These are phyloP conservation scores for Austroboletus rostrupii DNA, from an alignment of 1,284 basidiomycete genomes.

Conservation along the genomic window DNA sequence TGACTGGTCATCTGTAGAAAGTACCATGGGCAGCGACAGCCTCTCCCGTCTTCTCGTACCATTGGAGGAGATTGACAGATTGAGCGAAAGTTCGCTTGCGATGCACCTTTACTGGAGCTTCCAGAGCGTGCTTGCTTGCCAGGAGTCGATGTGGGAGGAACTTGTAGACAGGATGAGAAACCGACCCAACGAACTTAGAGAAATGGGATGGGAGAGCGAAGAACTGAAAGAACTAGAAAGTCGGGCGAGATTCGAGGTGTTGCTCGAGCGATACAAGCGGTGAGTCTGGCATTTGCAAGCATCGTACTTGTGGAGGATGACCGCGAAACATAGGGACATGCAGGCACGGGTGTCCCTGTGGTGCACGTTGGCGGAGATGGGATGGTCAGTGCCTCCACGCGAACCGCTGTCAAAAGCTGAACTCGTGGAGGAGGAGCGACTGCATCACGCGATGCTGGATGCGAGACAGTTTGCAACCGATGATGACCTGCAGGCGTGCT, in stretches of 20 bases:
- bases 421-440: conserved; percentile 60
- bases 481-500: conserved; percentile 55
- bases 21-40: conserved; percentile 31
- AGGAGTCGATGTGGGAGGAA: conserved; percentile 81
- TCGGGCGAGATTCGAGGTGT: conserved; percentile 58
- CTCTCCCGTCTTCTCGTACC: conserved; percentile 43
- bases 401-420: conserved; percentile 66
- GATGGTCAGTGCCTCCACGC: conserved; percentile 57
- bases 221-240: conserved; percentile 50
- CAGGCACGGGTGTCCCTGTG: conserved; percentile 62
- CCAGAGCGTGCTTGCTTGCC: conserved; percentile 59
- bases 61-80: conserved; percentile 39
- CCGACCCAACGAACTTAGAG: conserved; percentile 45
- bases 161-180: conserved; percentile 58
- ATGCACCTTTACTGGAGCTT: conserved; percentile 70
- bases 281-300: conserved; percentile 32
- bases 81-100: conserved; percentile 60
- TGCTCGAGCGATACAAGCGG: conserved; percentile 60
- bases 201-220: conserved; percentile 66
- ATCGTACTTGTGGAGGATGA: conserved; percentile 2
- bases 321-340: conserved; percentile 52
- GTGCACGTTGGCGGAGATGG: conserved; percentile 58
- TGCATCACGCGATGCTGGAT: conserved; percentile 62
- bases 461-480: conserved; percentile 49
- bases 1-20: conserved; percentile 34